phyloP scores from a whole-genome alignment of 495 filamentous ascomycete species.

The Lineolata rhizophorae region DNA sequence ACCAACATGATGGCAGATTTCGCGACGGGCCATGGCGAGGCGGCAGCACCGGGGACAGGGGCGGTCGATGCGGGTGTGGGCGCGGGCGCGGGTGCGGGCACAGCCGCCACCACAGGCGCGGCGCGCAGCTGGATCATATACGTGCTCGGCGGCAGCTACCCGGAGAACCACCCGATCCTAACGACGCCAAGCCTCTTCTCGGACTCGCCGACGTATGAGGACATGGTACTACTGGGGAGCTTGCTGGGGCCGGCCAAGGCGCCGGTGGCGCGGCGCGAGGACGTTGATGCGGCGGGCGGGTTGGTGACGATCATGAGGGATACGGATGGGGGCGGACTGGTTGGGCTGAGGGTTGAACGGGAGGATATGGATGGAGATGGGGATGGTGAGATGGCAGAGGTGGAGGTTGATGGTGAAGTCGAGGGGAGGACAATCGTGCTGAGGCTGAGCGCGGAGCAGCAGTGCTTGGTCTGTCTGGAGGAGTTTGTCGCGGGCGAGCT shows the following conservation, averaged over 20 bases:
- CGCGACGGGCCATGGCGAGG: no score
- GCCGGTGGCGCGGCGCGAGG: conserved; percentile 44
- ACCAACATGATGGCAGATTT: no score
- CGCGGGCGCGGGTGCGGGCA: no score
- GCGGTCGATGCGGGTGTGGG: no score
- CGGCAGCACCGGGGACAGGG: conserved; percentile 14
- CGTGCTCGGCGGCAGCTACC: conserved; percentile 54
- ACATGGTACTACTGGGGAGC: conserved; percentile 54
- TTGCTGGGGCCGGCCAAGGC: conserved; percentile 54
- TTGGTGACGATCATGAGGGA: conserved; percentile 10
- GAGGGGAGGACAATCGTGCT: conserved; percentile 11
- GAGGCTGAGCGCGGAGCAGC: conserved; percentile 31
- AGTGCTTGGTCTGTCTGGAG: conserved; percentile 49
- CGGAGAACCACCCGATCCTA: conserved; percentile 55
- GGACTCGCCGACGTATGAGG: conserved; percentile 59
- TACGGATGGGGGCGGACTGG: conserved; percentile 10
- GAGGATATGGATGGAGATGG: conserved; percentile 16
- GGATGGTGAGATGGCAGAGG: no score
- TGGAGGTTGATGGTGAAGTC: no score
- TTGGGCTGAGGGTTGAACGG: conserved; percentile 29
- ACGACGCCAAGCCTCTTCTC: conserved; percentile 59
- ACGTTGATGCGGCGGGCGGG: conserved; percentile 42
- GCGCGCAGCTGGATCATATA: conserved; percentile 74
- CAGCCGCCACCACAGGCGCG: no score
- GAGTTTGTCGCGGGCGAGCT: conserved; percentile 47